Conservation (phyloP, 2,329 filamentous ascomycete genomes). For the Cordyceps farinosa region DNA sequence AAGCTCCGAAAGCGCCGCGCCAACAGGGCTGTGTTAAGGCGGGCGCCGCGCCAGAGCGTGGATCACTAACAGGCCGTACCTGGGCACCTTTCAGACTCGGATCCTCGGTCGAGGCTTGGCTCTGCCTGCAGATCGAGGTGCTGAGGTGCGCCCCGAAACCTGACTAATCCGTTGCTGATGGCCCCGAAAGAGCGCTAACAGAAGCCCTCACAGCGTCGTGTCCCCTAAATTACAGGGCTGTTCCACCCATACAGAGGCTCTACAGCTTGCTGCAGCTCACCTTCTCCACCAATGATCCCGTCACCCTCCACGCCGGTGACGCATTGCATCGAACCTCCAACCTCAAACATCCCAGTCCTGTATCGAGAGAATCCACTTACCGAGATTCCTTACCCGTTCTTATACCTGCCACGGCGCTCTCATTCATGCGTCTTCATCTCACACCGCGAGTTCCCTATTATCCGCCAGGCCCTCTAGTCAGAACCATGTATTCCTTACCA, state of each 20-base stretch:
- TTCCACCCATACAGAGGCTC: neutral
- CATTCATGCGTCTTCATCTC: neutral
- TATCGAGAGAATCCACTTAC: conserved; percentile 3
- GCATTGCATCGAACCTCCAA: conserved; percentile 8
- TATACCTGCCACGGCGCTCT: neutral
- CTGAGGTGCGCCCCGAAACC: too few relatives aligned
- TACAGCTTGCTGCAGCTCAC: neutral
- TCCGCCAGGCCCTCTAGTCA: too few relatives aligned
- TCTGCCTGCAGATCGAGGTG: neutral
- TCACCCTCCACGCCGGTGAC: conserved; percentile 9
- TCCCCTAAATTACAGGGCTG: neutral
- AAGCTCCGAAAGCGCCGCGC: conserved; percentile 15
- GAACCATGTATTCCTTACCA: neutral
- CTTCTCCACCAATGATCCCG: conserved; percentile 1
- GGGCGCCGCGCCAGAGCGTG: neutral
- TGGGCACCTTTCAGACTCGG: neutral
- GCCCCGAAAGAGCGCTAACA: neutral
- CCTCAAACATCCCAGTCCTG: neutral
- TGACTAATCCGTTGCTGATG: neutral
- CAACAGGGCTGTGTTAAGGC: neutral
- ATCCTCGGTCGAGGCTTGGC: neutral
- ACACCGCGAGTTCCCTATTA: neutral
- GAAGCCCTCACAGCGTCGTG: neutral
- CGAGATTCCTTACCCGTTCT: conserved; percentile 1
- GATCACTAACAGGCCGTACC: neutral